Base-by-base conservation (phyloP, 1,139 yeast species). In the Taphrina deformans region DNA sequence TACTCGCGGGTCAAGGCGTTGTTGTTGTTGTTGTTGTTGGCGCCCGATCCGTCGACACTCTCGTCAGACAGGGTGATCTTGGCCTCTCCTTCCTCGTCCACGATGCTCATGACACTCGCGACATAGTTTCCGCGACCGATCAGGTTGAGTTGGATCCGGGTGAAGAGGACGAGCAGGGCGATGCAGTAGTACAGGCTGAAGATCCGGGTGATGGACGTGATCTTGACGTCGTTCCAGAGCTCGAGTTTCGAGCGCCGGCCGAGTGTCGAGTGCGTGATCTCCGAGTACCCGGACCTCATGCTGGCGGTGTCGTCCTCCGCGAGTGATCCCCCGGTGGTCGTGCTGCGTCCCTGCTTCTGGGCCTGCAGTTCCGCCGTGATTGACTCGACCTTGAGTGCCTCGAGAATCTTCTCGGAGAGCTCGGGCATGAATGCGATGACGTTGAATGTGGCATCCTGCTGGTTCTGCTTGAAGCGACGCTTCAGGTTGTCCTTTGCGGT, bases 371-470 rank as follows among this genome's bases (percentile, higher is more conserved):
- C 88, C 68, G 82, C 83, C 1, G 96, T 87, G 70, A 88, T 85
- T 67, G 80, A 78, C 72, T 90, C 96, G 29, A 88, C 92, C 7
- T 89, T 88, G 68, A 87, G 79, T 65, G 80, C 79, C 31, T 82
- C 85, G 67, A 85, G 76, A 7, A 89, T 82, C 27, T 89, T 90
- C 24, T 82, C 80, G 3, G 87, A 81, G 66, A 92, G 79, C 16
- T 89, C 89, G 0, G 97, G 96, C 65, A 90, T 79, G 70, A 93
- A 80, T 9, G 96, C 93, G 74, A 89, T 80, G 67, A 92, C 84
- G 0, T 98, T 92, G 76, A 85, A 86, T 65, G 89, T 82, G 60
- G 97, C 89, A 76, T 93, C 98, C 71, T 87, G 87, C 73, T 92
- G 98, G 23, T 97, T 93, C 77, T 91, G 97, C 64, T 88, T 85